phyloP scores from a whole-genome alignment of 345 rosid species.

The Bruguiera parviflora region DNA sequence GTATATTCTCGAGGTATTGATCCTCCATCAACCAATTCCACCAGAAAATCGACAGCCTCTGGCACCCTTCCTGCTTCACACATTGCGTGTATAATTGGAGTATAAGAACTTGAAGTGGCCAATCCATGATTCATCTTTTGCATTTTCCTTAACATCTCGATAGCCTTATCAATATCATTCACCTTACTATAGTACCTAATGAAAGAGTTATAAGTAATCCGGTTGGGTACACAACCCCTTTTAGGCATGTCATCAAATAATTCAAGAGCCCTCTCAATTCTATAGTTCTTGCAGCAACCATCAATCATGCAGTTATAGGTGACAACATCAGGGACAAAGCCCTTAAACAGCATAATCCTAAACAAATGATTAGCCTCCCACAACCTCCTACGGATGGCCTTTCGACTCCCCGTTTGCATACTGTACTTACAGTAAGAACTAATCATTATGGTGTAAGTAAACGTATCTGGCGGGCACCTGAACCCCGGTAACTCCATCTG shows the following conservation, averaged over 20 bases:
- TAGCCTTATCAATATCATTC: conserved; percentile 66
- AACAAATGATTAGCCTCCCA: conserved; percentile 90
- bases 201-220: conserved; percentile 71
- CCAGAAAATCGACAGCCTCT: conserved; percentile 62
- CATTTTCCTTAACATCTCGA: conserved; percentile 78
- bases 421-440: conserved; percentile 69
- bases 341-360: conserved; percentile 74
- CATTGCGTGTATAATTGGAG: conserved; percentile 74
- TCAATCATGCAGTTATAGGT: conserved; percentile 86
- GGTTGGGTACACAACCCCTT: conserved; percentile 67
- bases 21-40: conserved; percentile 67
- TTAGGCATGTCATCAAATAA: conserved; percentile 69
- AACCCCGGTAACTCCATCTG: conserved; percentile 90
- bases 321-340: conserved; percentile 76
- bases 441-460: conserved; percentile 69
- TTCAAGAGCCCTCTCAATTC: conserved; percentile 74
- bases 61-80: conserved; percentile 58
- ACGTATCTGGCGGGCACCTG: conserved; percentile 61
- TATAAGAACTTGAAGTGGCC: conserved; percentile 61
- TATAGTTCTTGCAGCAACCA: conserved; percentile 72
- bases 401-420: conserved; percentile 77
- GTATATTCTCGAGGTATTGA: conserved; percentile 79
- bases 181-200: conserved; percentile 70
- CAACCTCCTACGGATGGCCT: conserved; percentile 72
- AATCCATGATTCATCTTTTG: conserved; percentile 60